A percentile compares a stretch with the other conserved stretches of the same genome.
Conservation (phyloP, 2,329 filamentous ascomycete species). For the Phyllachora maydis region DNA sequence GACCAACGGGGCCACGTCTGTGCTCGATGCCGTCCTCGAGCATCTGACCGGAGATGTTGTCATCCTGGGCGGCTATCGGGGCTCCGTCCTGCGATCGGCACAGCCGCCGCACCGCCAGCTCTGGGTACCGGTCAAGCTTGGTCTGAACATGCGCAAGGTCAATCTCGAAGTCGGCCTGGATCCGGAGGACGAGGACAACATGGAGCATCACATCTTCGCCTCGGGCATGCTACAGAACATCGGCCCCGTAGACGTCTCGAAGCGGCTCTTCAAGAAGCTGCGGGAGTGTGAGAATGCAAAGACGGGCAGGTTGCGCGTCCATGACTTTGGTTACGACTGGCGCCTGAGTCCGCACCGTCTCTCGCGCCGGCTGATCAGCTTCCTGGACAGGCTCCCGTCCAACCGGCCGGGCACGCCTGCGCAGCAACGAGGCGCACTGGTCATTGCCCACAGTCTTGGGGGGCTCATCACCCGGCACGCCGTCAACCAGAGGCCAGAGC, state of each 20-base stretch:
- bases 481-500: conserved; percentile 64
- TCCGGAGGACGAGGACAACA: conserved; percentile 62
- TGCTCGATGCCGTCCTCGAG: conserved; percentile 36
- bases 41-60: conserved; percentile 68
- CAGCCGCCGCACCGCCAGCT: conserved; percentile 68
- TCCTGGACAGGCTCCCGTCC: conserved; percentile 52
- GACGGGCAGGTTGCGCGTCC: conserved; percentile 52
- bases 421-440: conserved; percentile 46
- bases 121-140: conserved; percentile 88
- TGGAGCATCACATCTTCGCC: conserved; percentile 66
- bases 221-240: conserved; percentile 84
- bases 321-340: conserved; percentile 94
- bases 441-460: conserved; percentile 74
- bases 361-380: conserved; percentile 49
- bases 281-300: conserved; percentile 53
- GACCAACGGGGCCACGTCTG: conserved; percentile 7
- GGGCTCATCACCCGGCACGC: conserved; percentile 76
- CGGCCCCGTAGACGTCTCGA: conserved; percentile 77
- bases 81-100: conserved; percentile 71
- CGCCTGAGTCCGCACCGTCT: conserved; percentile 62
- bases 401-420: conserved; percentile 37
- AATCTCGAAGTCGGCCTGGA: conserved; percentile 74
- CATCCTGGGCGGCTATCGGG: conserved; percentile 75
- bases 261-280: conserved; percentile 59
- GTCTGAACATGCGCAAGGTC: conserved; percentile 76